Evolutionary conservation across 805 yeast species (phyloP).

Genomic region (Candida schatavii): DNA sequence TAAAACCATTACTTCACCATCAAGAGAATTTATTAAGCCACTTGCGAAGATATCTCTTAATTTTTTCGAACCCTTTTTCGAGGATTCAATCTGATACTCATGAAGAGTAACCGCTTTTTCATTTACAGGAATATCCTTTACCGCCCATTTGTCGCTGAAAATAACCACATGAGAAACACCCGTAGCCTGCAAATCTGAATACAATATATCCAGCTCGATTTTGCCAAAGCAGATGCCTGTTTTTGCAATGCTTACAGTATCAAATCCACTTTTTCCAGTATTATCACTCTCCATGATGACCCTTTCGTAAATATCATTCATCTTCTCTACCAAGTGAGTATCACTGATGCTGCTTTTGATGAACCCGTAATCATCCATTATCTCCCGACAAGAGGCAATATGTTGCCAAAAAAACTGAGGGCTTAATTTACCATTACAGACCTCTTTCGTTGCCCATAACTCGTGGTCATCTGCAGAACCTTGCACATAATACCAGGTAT

Average conservation of each 20-base stretch:
- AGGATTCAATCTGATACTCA: slow-evolving; percentile 23
- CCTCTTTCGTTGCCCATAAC: slow-evolving; percentile 53
- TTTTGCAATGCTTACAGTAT: too few relatives aligned
- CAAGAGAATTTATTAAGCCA: slow-evolving; percentile 29
- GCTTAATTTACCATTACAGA: slow-evolving; percentile 46
- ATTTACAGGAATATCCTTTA: slow-evolving; percentile 9
- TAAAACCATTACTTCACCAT: slow-evolving; percentile 39
- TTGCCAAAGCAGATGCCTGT: slow-evolving; percentile 27
- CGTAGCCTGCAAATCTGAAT: slow-evolving; percentile 3
- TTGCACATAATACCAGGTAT: slow-evolving; percentile 58
- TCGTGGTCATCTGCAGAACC: slow-evolving; percentile 97
- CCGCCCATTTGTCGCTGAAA: slow-evolving; percentile 19
- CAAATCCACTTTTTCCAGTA: neutral
- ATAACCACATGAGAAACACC: slow-evolving; percentile 15
- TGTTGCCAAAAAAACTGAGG: slow-evolving; percentile 57
- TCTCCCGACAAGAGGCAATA: slow-evolving; percentile 7
- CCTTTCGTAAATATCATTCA: slow-evolving; percentile 13
- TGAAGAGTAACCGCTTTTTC: slow-evolving; percentile 5
- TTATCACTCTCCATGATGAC: too few relatives aligned
- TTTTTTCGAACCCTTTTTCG: slow-evolving; percentile 66
- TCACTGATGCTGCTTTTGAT: slow-evolving; percentile 22
- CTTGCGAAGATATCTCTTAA: slow-evolving; percentile 47
- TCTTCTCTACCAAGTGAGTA: slow-evolving; percentile 16
- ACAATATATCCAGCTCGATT: slow-evolving; percentile 15
- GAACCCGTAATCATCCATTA: slow-evolving; percentile 23